Base-by-base conservation (phyloP, 2,329 filamentous ascomycete species). In the Diaporthe sp. region DNA sequence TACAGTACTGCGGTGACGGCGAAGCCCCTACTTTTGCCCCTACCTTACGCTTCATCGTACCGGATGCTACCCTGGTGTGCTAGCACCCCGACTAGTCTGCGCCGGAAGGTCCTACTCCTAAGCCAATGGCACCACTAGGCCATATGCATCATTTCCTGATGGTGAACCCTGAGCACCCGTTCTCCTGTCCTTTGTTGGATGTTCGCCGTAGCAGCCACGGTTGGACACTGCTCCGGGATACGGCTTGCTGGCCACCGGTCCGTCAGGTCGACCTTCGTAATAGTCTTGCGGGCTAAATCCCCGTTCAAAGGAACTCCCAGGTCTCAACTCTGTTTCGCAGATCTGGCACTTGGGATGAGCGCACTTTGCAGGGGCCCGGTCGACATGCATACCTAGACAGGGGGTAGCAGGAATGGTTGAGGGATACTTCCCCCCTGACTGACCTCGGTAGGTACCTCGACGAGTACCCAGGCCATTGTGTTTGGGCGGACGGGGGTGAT, bases 241-340 rank as follows among this genome's bases (percentile, higher is more conserved):
- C 39, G 46, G 65, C 46, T 37, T 39, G 31, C 15, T 37, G 65
- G 31, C 13, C 65, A 42, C 31, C 46, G 46, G 65, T 69, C 65
- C n/a, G 49, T 42, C 34, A 69, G 13, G n/a, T 39, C 15, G n/a
- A 55, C 6, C 13, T 55, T 42, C 49, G 49, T 12, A 22, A 55
- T 55, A 31, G 34, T 42, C n/a, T 42, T 42, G 49, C 65, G 34
- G 65, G 65, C 65, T 55, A 55, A 55, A 69, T 31, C 65, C 65
- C 65, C 65, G 49, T 69, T 12, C 49, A 55, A 49, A 42, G 42
- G 65, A 39, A 55, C 49, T 39, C n/a, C 65, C 65, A 69, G 65
- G 65, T 69, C 65, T 69, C 65, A 69, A 69, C 65, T 69, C 65
- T 55, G 65, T 69, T 69, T 69, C 65, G 65, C 49, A 69, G 65